Conservation (phyloP, 1,139 yeast species). For the Hyphopichia wangnamkhiaoensis region DNA sequence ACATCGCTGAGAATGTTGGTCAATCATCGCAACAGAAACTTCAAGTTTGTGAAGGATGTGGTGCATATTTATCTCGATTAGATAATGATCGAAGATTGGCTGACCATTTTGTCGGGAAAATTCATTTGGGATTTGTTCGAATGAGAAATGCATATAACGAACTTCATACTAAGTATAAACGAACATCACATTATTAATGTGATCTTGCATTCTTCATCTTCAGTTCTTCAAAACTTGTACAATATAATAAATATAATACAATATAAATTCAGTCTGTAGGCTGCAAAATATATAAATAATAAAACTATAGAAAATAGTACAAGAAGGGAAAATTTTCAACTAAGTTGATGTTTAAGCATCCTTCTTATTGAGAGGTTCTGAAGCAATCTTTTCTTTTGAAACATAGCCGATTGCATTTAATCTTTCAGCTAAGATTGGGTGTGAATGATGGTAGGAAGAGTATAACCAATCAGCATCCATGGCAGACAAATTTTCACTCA, state of each 20-base stretch:
- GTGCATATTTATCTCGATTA: slow-evolving; percentile 82
- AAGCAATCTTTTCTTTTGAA: slow-evolving; percentile 45
- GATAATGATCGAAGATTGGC: slow-evolving; percentile 90
- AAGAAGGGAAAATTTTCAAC: too few relatives aligned
- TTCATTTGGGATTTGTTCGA: slow-evolving; percentile 78
- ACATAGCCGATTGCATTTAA: slow-evolving; percentile 65
- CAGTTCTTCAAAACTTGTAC: neutral
- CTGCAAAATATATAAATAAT: neutral
- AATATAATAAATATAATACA: neutral
- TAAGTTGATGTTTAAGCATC: neutral
- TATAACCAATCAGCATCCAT: slow-evolving; percentile 88
- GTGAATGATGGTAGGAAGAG: slow-evolving; percentile 86
- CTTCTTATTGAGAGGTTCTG: slow-evolving; percentile 7
- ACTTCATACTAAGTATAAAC: slow-evolving; percentile 27
- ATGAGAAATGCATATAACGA: slow-evolving; percentile 68
- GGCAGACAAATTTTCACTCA: slow-evolving; percentile 77
- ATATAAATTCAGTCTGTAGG: neutral
- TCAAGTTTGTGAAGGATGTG: slow-evolving; percentile 90
- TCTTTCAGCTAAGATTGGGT: slow-evolving; percentile 90
- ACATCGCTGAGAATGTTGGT: slow-evolving; percentile 71
- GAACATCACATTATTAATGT: slow-evolving; percentile 6
- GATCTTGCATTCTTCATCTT: neutral
- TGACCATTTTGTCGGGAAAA: slow-evolving; percentile 88
- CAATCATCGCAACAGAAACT: slow-evolving; percentile 87
- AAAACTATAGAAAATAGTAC: too few relatives aligned